These are phyloP conservation scores for Pittosporum tobira DNA, from an alignment of 129 eudicot species.

Conservation along the genomic window DNA sequence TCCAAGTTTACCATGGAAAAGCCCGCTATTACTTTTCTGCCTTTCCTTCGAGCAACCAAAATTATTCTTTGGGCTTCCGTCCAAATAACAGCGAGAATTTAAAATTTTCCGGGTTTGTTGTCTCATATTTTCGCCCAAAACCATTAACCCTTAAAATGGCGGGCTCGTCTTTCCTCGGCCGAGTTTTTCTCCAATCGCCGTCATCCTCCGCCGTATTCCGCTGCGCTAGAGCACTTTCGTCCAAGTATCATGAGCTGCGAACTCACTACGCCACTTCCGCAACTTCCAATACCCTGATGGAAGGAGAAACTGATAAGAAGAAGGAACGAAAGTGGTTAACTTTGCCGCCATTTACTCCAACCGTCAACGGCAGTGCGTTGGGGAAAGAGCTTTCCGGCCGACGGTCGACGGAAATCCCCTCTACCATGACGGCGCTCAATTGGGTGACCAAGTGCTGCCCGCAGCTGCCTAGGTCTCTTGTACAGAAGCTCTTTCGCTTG, in stretches of 20 bases:
- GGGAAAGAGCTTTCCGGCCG: constrained; percentile 38
- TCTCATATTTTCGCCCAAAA: constrained; percentile 2
- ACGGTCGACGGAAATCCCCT: neutral
- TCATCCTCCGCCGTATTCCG: constrained; percentile 13
- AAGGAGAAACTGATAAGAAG: constrained; percentile 17
- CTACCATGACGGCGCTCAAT: constrained; percentile 55
- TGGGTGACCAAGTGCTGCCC: constrained; percentile 91
- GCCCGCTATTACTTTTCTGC: too few species aligned
- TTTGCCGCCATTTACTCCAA: constrained; percentile 50
- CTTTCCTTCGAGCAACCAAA: too few species aligned
- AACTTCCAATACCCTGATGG: constrained; percentile 1
- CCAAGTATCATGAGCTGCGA: constrained; percentile 7
- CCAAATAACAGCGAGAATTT: neutral
- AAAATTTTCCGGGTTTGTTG: neutral
- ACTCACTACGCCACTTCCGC: constrained; percentile 21
- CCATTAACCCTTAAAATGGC: constrained; percentile 39
- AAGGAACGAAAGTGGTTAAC: constrained; percentile 53
- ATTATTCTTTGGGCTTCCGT: too few species aligned
- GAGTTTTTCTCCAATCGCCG: constrained; percentile 30
- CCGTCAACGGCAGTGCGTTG: constrained; percentile 44
- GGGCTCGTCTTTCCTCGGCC: constrained; percentile 37
- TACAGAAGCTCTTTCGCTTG: constrained; percentile 84
- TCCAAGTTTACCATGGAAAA: too few species aligned
- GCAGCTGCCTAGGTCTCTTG: constrained; percentile 69
- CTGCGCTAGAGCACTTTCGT: constrained; percentile 6